Percentiles rank a stretch among this genome's conserved stretches.
Conservation (phyloP, 106 monocot species). For the Phalaenopsis aphrodite region DNA sequence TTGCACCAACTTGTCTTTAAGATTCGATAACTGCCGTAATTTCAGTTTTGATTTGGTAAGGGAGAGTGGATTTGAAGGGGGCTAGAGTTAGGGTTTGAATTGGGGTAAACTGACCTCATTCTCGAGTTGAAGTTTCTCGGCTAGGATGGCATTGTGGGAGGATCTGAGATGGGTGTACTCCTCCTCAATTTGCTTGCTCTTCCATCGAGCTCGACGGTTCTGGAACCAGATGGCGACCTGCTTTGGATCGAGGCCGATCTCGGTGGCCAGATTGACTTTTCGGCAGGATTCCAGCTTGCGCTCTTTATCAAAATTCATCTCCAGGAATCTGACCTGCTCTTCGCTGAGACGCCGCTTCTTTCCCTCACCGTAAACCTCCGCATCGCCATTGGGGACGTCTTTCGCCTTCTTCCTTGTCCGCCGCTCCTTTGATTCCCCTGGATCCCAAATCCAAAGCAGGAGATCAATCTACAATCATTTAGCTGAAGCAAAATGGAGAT, state of each 20-base stretch:
- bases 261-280: constrained; percentile 42
- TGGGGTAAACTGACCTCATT: constrained; percentile 20
- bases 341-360: constrained; percentile 58
- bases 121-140: constrained; percentile 55
- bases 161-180: constrained; percentile 47
- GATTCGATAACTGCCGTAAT: constrained; percentile 30
- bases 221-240: constrained; percentile 84
- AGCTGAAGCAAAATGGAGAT: not conserved
- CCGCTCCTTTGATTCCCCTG: constrained; percentile 18
- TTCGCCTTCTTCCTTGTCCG: constrained; percentile 29
- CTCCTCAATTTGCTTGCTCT: constrained; percentile 69
- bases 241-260: constrained; percentile 64
- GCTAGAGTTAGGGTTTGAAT: not conserved
- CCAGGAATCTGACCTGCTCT: constrained; percentile 54
- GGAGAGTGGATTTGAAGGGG: not conserved
- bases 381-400: not conserved
- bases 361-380: constrained; percentile 5
- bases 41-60: not conserved
- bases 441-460: not conserved
- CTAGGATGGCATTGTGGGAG: constrained; percentile 26
- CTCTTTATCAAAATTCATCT: constrained; percentile 54
- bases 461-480: not conserved
- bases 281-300: constrained; percentile 56
- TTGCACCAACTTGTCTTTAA: constrained; percentile 40
- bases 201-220: constrained; percentile 61